Percentiles rank a stretch among this genome's conserved stretches.
Conservation (phyloP, 257 asterid genomes). For the Euphrasia confusa region DNA sequence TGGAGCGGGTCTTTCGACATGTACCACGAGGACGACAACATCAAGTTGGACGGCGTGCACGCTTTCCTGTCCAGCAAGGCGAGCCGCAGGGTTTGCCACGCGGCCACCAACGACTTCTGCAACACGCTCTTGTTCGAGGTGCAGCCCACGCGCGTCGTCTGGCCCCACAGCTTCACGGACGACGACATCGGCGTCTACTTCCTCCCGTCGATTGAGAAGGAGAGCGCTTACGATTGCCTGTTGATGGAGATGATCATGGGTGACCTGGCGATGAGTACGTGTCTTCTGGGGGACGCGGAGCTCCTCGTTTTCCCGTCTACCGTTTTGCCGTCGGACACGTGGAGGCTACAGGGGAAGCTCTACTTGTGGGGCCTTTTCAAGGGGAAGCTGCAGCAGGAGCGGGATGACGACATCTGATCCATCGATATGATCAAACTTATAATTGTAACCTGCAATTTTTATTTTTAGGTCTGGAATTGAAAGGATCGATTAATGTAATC, state of each 20-base stretch:
- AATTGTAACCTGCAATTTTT: no score
- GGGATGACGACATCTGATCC: no score
- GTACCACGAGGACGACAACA: not conserved
- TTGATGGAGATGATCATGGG: constrained; percentile 28
- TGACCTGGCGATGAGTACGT: constrained; percentile 29
- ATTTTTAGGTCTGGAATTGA: no score
- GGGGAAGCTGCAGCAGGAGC: not conserved
- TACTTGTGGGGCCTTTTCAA: constrained; percentile 35
- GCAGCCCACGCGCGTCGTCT: constrained; percentile 18
- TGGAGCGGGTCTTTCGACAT: constrained; percentile 25
- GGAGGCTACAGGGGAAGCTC: constrained; percentile 28
- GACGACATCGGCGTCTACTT: constrained; percentile 30
- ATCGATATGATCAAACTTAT: no score
- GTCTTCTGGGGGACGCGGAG: constrained; percentile 13
- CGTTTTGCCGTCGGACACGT: constrained; percentile 20
- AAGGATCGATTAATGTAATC: no score
- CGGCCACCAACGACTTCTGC: not conserved
- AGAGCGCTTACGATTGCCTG: constrained; percentile 20
- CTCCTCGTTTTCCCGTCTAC: constrained; percentile 29
- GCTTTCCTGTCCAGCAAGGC: constrained; percentile 32
- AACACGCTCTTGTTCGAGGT: constrained; percentile 8
- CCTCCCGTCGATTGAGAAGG: constrained; percentile 21
- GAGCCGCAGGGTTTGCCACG: constrained; percentile 3
- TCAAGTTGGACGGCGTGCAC: not conserved
- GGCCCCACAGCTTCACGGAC: constrained; percentile 31